Base-by-base conservation (phyloP, 75 land plant genomes). In the Larix kaempferi region DNA sequence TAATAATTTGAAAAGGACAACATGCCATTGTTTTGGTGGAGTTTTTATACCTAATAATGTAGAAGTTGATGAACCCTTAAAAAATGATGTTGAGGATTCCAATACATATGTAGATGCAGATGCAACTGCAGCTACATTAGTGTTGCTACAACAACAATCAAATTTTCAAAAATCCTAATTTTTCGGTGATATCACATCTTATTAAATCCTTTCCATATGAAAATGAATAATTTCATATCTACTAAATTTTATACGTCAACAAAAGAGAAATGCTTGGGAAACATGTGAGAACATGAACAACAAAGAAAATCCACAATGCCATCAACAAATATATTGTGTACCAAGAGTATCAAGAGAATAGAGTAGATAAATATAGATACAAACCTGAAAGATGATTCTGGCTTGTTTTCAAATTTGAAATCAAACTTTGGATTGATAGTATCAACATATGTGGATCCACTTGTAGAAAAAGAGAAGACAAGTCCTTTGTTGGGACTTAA, bases 391-490 rank as follows among this genome's bases (percentile, higher is more conserved):
- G 57, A 54, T 54, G 49, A 52, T 73, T 73, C 26, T 25, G 55
- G 26, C 29, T 52, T 73, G 74, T 27, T 73, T 52, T 73, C 57
- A 73, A 49, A 73, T 22, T 73, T 73, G 74, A 73, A 73, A 52
- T 22, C 56, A 54, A 49, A 73, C 27, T 73, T 26, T 49, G 74
- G 74, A 27, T 73, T 73, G 8, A 25, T 25, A 73, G 27, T 54
- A 22, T 73, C 74, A 15, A 54, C 26, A 25, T 23, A 29, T 4
- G 26, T 73, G n/a, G 8, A 49, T 49, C 27, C 26, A 25, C 29
- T 54, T 23, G 56, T 23, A 22, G 74, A 23, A 44, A 73, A 73
- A 41, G 74, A 73, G 56, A 73, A 73, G 12, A 73, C 74, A n/a
- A 25, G 74, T 44, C 74, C 57, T 49, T 49, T 52, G 55, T 26